phyloP scores from a whole-genome alignment of 345 rosid genomes.

The Syzygium aqueum region DNA sequence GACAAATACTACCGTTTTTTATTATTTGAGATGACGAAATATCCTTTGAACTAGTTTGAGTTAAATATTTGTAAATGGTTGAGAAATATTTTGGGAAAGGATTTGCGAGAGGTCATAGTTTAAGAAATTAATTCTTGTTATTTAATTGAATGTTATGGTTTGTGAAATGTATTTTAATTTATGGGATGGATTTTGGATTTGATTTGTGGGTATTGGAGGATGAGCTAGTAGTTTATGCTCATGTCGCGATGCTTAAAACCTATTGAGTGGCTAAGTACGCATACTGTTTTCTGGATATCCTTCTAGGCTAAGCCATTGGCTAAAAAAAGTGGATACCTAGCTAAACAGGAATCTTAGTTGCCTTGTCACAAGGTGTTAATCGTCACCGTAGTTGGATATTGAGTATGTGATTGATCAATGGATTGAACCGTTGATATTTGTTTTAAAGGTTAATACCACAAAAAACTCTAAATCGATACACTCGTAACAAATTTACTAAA shows the following conservation, averaged over 20 bases:
- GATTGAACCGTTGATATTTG: not conserved
- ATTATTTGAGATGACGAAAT: not conserved
- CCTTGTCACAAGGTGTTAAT: not conserved
- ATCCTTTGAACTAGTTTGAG: not conserved
- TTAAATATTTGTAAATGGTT: not conserved
- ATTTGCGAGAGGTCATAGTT: not conserved
- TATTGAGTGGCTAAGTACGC: not conserved
- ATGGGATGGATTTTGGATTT: not conserved
- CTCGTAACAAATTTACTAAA: too few relatives aligned
- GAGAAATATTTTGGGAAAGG: not conserved
- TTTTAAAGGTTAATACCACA: not conserved
- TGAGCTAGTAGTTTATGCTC: not conserved
- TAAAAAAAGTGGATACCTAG: not conserved
- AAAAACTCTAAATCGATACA: too few relatives aligned
- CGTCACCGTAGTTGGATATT: not conserved
- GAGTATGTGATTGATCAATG: not conserved
- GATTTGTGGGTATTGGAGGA: not conserved
- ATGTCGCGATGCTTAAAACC: not conserved
- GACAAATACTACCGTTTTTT: not conserved
- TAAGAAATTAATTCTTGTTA: too few relatives aligned
- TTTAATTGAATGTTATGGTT: too few relatives aligned
- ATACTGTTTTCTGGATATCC: not conserved
- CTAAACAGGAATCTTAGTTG: rapidly evolving
- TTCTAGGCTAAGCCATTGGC: rapidly evolving
- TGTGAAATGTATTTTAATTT: not conserved